Conservation (phyloP, 805 yeast genomes). For the Metschnikowia gruessii region DNA sequence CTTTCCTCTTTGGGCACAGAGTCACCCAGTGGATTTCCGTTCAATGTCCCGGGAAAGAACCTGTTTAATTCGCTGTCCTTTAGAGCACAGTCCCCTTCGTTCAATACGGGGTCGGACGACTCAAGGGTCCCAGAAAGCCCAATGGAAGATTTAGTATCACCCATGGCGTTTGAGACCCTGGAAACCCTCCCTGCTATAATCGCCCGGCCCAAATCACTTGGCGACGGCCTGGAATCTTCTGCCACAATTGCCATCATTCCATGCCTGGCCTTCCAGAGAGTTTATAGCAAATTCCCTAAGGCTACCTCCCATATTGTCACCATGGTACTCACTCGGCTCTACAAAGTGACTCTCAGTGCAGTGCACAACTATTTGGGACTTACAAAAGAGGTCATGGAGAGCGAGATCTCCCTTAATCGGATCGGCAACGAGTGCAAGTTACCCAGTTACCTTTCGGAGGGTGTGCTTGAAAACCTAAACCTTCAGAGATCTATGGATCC, state of each 20-base stretch:
- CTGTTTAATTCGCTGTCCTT: background rate
- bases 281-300: conserved; percentile 74
- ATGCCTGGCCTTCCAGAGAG: conserved; percentile 68
- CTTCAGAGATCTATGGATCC: conserved; percentile 7
- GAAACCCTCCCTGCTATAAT: conserved; percentile 43
- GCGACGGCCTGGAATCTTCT: conserved; percentile 16
- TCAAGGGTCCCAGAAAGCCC: conserved; percentile 1
- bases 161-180: background rate
- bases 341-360: conserved; percentile 88
- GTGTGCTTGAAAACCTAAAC: conserved; percentile 45
- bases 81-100: conserved; percentile 1
- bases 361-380: conserved; percentile 84
- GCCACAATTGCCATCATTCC: conserved; percentile 94
- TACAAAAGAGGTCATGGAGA: conserved; percentile 73
- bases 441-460: conserved; percentile 64
- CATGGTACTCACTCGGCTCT: conserved; percentile 80
- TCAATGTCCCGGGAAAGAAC: background rate
- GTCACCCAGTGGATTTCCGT: conserved; percentile 4
- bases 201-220: conserved; percentile 58
- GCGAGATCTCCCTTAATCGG: conserved; percentile 64
- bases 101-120: conserved; percentile 3
- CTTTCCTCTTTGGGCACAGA: conserved; percentile 1
- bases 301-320: conserved; percentile 94
- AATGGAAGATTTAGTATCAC: conserved; percentile 1
- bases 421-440: conserved; percentile 31